Percentiles rank a stretch among this genome's conserved stretches.
Conservation (phyloP, 805 yeast genomes). For the Lipomyces kockii region DNA sequence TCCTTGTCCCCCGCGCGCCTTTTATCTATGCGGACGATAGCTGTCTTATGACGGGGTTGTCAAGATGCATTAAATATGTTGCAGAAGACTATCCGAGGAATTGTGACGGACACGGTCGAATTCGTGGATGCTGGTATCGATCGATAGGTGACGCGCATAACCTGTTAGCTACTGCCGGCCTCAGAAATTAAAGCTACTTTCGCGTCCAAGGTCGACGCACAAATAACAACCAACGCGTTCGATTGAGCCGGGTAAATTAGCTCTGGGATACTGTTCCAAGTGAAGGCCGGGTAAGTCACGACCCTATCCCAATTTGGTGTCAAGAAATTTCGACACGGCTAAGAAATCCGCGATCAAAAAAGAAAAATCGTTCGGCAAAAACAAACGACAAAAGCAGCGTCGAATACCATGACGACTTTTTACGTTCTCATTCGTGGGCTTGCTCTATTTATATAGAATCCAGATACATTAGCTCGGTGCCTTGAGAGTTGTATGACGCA, state of each 20-base stretch:
- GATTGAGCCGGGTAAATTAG: too few species aligned
- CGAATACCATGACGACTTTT: not conserved
- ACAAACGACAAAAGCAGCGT: not conserved
- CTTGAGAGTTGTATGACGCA: not conserved
- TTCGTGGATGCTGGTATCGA: not conserved
- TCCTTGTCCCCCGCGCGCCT: not conserved
- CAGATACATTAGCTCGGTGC: not conserved
- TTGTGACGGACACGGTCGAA: not conserved
- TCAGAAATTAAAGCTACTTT: too few species aligned
- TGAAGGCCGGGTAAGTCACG: too few species aligned
- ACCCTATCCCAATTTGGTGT: too few species aligned
- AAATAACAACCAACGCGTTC: too few species aligned
- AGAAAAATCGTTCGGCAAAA: not conserved
- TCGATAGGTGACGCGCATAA: not conserved
- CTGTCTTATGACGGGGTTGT: not conserved
- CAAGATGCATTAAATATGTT: not conserved
- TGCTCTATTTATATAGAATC: not conserved
- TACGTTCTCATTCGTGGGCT: not conserved
- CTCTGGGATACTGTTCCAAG: too few species aligned
- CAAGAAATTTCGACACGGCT: not conserved
- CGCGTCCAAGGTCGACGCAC: too few species aligned
- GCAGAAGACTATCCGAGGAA: not conserved
- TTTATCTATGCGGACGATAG: not conserved
- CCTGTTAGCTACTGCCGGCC: too few species aligned
- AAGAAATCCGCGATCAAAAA: not conserved